Percentiles rank a stretch among this genome's conserved stretches.
Evolutionary conservation across 345 rosid species (phyloP).

Genomic region (Geranium brycei): DNA sequence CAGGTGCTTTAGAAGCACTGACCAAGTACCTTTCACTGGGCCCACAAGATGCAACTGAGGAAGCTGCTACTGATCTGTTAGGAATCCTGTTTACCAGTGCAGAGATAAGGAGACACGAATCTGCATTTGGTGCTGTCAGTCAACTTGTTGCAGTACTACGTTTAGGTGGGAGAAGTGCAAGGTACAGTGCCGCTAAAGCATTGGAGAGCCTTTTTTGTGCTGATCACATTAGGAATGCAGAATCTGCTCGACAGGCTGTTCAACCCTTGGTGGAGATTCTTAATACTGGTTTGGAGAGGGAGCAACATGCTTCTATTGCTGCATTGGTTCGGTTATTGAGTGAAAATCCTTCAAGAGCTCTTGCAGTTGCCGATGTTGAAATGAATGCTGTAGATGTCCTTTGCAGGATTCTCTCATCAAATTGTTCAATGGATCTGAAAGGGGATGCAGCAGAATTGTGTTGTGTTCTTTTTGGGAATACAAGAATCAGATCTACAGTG

Average conservation of each 20-base stretch:
- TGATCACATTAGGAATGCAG: slow-evolving; percentile 96
- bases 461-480: slow-evolving; percentile 85
- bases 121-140: slow-evolving; percentile 87
- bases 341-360: slow-evolving; percentile 91
- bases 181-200: slow-evolving; percentile 94
- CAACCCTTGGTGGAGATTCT: slow-evolving; percentile 98
- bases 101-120: slow-evolving; percentile 93
- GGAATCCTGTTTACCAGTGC: slow-evolving; percentile 81
- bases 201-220: slow-evolving; percentile 92
- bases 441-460: slow-evolving; percentile 99
- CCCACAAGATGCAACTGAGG: slow-evolving; percentile 95
- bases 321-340: slow-evolving; percentile 89
- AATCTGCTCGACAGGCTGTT: slow-evolving; percentile 80
- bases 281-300: slow-evolving; percentile 84
- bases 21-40: slow-evolving; percentile 97
- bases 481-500: slow-evolving; percentile 89
- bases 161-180: slow-evolving; percentile 93
- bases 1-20: slow-evolving; percentile 89
- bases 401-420: slow-evolving; percentile 89
- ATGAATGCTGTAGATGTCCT: slow-evolving; percentile 98
- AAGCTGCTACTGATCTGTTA: slow-evolving; percentile 92
- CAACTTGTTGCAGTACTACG: slow-evolving; percentile 97
- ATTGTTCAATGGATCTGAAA: slow-evolving; percentile 84
- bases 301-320: slow-evolving; percentile 98
- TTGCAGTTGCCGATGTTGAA: slow-evolving; percentile 96